A percentile compares a stretch with the other conserved stretches of the same genome.
Evolutionary conservation across 352 stramenopile species (phyloP).

Genomic region (Phytophthora cactorum): DNA sequence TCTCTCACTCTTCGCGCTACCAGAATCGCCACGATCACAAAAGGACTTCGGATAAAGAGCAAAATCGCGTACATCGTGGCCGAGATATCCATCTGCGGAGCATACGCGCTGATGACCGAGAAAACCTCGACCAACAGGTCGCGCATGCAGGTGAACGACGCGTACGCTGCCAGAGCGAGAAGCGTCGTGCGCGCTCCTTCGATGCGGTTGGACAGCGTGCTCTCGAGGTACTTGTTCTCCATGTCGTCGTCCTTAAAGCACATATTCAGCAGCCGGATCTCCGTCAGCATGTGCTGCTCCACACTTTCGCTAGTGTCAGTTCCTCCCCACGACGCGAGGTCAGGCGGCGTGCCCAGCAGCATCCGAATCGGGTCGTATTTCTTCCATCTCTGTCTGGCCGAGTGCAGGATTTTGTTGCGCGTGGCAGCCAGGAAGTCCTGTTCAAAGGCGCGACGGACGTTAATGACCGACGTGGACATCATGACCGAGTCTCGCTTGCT

Average conservation of each 20-base stretch:
- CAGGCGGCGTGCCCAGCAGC: slow-evolving; percentile 57
- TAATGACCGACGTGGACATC: slow-evolving; percentile 46
- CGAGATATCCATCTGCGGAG: slow-evolving; percentile 20
- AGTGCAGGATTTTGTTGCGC: slow-evolving; percentile 56
- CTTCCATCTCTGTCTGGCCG: slow-evolving; percentile 56
- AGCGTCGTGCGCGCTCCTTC: slow-evolving; percentile 70
- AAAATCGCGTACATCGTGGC: slow-evolving; percentile 46
- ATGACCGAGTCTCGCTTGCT: slow-evolving; percentile 69
- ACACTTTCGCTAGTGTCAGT: slow-evolving; percentile 48
- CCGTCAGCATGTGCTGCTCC: slow-evolving; percentile 68
- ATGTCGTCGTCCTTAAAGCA: slow-evolving; percentile 75
- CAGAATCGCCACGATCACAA: slow-evolving; percentile 42
- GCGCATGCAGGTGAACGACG: slow-evolving; percentile 69
- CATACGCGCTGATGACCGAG: slow-evolving; percentile 30
- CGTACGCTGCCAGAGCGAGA: slow-evolving; percentile 60
- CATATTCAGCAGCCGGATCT: slow-evolving; percentile 68
- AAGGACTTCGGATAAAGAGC: slow-evolving; percentile 37
- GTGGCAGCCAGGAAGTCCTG: slow-evolving; percentile 61
- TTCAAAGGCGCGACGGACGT: slow-evolving; percentile 53
- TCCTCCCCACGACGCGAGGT: slow-evolving; percentile 41
- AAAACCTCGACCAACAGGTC: slow-evolving; percentile 66
- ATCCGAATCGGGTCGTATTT: slow-evolving; percentile 65
- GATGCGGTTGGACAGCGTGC: slow-evolving; percentile 61
- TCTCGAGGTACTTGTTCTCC: slow-evolving; percentile 79
- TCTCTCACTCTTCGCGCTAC: slow-evolving; percentile 45